Evolutionary conservation across 352 stramenopile genomes (phyloP).

Genomic region (Phytopythium aichiense): DNA sequence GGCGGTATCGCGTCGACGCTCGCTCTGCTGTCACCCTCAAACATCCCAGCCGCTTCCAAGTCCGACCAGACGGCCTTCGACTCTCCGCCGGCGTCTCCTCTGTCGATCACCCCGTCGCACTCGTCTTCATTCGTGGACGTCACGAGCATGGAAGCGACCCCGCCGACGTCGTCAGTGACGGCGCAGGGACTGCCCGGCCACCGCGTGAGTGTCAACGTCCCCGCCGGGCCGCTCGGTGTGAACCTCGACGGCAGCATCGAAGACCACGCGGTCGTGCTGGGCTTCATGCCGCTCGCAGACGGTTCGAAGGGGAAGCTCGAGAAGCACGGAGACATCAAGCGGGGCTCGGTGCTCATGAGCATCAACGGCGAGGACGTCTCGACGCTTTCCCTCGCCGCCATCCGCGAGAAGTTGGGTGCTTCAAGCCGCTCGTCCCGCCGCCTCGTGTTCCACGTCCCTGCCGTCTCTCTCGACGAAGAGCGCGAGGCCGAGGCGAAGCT

Average conservation of each 20-base stretch:
- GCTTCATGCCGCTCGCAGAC: slow-evolving; percentile 56
- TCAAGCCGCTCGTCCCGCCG: slow-evolving; percentile 32
- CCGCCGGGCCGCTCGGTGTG: slow-evolving; percentile 57
- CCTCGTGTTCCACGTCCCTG: slow-evolving; percentile 46
- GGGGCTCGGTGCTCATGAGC: slow-evolving; percentile 49
- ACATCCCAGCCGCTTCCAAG: neutral
- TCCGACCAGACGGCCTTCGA: neutral
- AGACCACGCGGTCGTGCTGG: slow-evolving; percentile 53
- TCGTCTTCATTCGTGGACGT: slow-evolving; percentile 15
- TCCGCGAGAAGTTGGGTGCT: slow-evolving; percentile 37
- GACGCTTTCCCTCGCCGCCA: slow-evolving; percentile 26
- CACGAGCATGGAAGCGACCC: slow-evolving; percentile 19
- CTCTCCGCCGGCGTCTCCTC: neutral
- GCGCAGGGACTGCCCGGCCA: slow-evolving; percentile 11
- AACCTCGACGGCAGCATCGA: slow-evolving; percentile 50
- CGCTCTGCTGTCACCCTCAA: neutral
- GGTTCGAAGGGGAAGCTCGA: slow-evolving; percentile 52
- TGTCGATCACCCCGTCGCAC: neutral
- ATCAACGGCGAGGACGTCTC: slow-evolving; percentile 73
- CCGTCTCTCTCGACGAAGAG: slow-evolving; percentile 6
- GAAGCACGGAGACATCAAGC: slow-evolving; percentile 40
- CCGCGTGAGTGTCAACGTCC: slow-evolving; percentile 33
- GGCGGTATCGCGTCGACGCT: slow-evolving; percentile 4
- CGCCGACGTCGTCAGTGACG: slow-evolving; percentile 2
- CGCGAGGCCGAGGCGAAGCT: neutral